These are phyloP conservation scores for Salix udensis DNA, from an alignment of 345 rosid genomes.

Conservation along the genomic window DNA sequence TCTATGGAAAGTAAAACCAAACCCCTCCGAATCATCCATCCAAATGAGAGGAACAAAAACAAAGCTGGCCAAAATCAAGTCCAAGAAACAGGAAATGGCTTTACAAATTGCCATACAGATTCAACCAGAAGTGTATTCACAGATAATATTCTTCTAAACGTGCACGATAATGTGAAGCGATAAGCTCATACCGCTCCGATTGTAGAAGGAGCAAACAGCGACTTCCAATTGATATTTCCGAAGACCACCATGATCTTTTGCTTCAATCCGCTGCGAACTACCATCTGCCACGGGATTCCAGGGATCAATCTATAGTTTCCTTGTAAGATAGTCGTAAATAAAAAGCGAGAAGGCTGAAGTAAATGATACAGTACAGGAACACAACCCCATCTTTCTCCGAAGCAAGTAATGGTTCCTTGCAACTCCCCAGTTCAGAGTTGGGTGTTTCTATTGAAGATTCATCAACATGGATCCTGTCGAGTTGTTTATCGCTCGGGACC, in stretches of 20 bases:
- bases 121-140: too few relatives aligned
- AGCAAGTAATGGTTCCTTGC: constrained; percentile 41
- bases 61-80: too few relatives aligned
- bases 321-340: not conserved
- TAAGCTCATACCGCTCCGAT: constrained; percentile 43
- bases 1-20: too few relatives aligned
- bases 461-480: not conserved
- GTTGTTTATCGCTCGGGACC: constrained; percentile 6
- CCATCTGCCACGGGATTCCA: constrained; percentile 26
- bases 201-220: constrained; percentile 58
- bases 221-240: constrained; percentile 36
- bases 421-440: constrained; percentile 19
- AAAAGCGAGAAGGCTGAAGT: not conserved
- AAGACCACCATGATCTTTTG: constrained; percentile 14
- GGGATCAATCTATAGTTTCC: constrained; percentile 1
- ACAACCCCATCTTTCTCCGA: constrained; percentile 21
- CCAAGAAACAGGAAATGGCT: too few relatives aligned
- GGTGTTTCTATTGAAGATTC: constrained; percentile 24
- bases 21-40: too few relatives aligned
- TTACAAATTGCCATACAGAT: too few relatives aligned
- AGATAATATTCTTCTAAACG: too few relatives aligned
- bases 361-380: not conserved
- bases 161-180: too few relatives aligned
- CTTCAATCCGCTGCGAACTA: constrained; percentile 25
- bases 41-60: too few relatives aligned